These are phyloP conservation scores for Gentiana dahurica DNA, from an alignment of 257 asterid genomes.

Conservation along the genomic window DNA sequence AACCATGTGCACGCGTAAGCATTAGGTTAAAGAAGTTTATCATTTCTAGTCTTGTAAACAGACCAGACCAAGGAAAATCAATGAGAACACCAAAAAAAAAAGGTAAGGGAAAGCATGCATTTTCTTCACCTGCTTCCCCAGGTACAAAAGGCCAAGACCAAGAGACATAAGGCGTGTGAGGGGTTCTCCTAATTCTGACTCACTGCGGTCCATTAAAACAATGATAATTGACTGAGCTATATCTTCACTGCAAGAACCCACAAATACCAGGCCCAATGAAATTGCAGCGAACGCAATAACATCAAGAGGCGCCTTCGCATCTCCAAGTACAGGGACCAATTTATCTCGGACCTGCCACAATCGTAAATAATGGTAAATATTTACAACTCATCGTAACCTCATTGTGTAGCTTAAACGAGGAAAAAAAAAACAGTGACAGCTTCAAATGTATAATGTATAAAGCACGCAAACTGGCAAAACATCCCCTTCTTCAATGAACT, in stretches of 20 bases:
- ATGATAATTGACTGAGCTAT: constrained; percentile 81
- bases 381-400: too few relatives aligned
- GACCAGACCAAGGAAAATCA: not conserved
- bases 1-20: too few relatives aligned
- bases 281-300: constrained; percentile 88
- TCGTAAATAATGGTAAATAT: too few relatives aligned
- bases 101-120: not conserved
- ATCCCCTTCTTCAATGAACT: not conserved
- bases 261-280: constrained; percentile 76
- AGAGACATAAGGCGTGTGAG: constrained; percentile 76
- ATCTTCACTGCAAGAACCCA: constrained; percentile 90
- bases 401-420: not conserved
- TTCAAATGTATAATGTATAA: not conserved
- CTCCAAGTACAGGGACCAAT: constrained; percentile 66
- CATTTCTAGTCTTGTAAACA: too few relatives aligned
- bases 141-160: constrained; percentile 91
- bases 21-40: not conserved
- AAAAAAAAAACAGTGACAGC: not conserved
- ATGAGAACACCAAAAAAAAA: not conserved
- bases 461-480: not conserved
- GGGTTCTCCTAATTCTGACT: constrained; percentile 78
- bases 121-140: constrained; percentile 78
- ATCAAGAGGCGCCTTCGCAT: constrained; percentile 67
- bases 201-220: constrained; percentile 85
- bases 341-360: constrained; percentile 41